Evolutionary conservation across 306 rosid species (phyloP).

Genomic region (Cicer pinnatifidum): DNA sequence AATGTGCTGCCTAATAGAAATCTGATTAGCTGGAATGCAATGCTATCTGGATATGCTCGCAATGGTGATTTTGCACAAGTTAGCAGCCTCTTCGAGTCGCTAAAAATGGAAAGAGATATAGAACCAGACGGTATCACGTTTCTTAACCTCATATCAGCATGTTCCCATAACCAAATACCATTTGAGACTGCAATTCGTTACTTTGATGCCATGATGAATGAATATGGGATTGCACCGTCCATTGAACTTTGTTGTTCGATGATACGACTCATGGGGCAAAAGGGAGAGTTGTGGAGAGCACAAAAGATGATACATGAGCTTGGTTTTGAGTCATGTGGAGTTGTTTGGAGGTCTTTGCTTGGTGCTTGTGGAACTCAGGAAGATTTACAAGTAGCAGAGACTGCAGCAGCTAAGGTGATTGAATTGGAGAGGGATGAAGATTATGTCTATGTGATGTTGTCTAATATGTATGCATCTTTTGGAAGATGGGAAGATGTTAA

Average conservation of each 20-base stretch:
- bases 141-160: conserved; percentile 62
- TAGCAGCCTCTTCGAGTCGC: conserved; percentile 54
- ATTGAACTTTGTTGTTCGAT: conserved; percentile 72
- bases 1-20: conserved; percentile 54
- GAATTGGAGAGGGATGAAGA: conserved; percentile 59
- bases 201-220: conserved; percentile 57
- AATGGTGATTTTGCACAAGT: conserved; percentile 55
- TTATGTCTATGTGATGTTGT: conserved; percentile 63
- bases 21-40: conserved; percentile 71
- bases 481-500: conserved; percentile 71
- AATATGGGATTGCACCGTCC: conserved; percentile 60
- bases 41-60: conserved; percentile 70
- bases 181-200: conserved; percentile 49
- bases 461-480: conserved; percentile 63
- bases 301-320: conserved; percentile 56
- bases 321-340: conserved; percentile 59
- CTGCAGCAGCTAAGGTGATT: conserved; percentile 67
- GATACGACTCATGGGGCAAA: conserved; percentile 71
- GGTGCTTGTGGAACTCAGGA: conserved; percentile 57
- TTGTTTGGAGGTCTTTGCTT: conserved; percentile 75
- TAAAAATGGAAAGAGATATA: conserved; percentile 50
- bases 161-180: conserved; percentile 57
- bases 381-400: conserved; percentile 57
- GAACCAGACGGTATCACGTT: conserved; percentile 74
- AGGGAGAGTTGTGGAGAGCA: conserved; percentile 62